Evolutionary conservation across 116 monocot genomes (phyloP), one percentile per base, ranked within the genome.

Genomic region (Dioscorea cayenensis): DNA sequence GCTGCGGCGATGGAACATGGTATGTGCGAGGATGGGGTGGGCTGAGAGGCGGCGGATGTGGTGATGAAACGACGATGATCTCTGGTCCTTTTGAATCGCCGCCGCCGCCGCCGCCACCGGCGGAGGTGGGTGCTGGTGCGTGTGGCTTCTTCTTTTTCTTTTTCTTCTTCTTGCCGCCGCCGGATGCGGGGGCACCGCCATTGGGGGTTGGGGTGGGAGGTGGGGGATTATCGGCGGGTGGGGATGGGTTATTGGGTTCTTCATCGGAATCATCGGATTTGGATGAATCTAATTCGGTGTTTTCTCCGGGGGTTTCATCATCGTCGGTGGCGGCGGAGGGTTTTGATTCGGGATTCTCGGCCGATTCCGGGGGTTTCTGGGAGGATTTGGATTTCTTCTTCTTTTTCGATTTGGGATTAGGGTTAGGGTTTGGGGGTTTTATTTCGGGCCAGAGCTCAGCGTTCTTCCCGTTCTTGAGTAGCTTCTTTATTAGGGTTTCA

Each of bases 401-500:
- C 18, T 0, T 29, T 7, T 49, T 21, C 28, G 43, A 28, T 38
- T 55, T 55, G 32, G 51, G 5, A 14, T 62, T 29, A 17, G 18
- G 51, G 27, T 43, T 48, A 23, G 65, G 52, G 25, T 71, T 49
- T 17, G 65, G 22, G 66, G 71, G 64, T 23, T 65, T 71, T 23
- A 67, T 67, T 64, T 73, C 74, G 0, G 76, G 80, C 72, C 67
- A 71, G 21, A 80, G 55, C 61, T 77, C 73, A 12, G 82, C 84
- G 58, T 79, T 67, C 74, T 81, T 84, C 0, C 65, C 64, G 13
- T 66, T 67, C 61, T 79, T 81, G 8, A 17, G n/a, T 3, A 84
- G 70, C 74, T 68, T 81, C 68, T 50, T 84, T 49, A 87, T 60
- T 21, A 87, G 68, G 11, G 58, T 64, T 1, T 71, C 81, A 32